Evolutionary conservation across 805 yeast genomes (phyloP).

Genomic region (Kazachstania kunashirensis): DNA sequence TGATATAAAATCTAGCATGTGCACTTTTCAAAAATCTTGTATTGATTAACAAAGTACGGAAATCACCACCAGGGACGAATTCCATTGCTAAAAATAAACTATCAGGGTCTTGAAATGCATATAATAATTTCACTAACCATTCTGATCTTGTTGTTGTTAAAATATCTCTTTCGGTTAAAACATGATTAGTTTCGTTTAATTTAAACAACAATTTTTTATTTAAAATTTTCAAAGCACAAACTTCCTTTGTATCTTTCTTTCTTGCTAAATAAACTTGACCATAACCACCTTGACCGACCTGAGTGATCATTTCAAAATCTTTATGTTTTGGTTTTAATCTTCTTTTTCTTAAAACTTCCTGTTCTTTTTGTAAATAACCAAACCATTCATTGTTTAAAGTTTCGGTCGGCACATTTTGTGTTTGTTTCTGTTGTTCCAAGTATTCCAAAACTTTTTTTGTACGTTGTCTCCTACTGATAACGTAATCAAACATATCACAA

Average conservation of each 20-base stretch:
- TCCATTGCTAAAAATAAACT: conserved; percentile 96
- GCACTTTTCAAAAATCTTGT: conserved; percentile 89
- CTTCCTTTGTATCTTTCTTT: conserved; percentile 87
- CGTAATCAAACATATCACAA: conserved; percentile 91
- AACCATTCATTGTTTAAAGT: conserved; percentile 54
- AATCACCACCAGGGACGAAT: conserved; percentile 99
- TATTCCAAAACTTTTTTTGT: conserved; percentile 57
- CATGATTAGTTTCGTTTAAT: conserved; percentile 92
- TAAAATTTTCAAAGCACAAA: conserved; percentile 88
- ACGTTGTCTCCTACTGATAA: conserved; percentile 77
- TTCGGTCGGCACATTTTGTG: conserved; percentile 26
- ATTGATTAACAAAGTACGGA: conserved; percentile 84
- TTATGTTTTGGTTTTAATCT: conserved; percentile 87
- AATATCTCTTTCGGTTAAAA: conserved; percentile 91
- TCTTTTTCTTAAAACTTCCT: conserved; percentile 75
- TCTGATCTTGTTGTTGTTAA: conserved; percentile 91
- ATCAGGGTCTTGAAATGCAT: conserved; percentile 90
- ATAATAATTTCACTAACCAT: conserved; percentile 88
- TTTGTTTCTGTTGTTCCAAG: conserved; percentile 31
- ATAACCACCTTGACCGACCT: conserved; percentile 99
- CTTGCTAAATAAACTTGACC: conserved; percentile 97
- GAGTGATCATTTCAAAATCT: conserved; percentile 93
- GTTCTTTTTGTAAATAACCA: conserved; percentile 73
- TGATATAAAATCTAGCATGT: conserved; percentile 88
- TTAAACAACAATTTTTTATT: conserved; percentile 79